Evolutionary conservation across 495 filamentous ascomycete species (phyloP).

Genomic region (Hyaloscypha bicolor): DNA sequence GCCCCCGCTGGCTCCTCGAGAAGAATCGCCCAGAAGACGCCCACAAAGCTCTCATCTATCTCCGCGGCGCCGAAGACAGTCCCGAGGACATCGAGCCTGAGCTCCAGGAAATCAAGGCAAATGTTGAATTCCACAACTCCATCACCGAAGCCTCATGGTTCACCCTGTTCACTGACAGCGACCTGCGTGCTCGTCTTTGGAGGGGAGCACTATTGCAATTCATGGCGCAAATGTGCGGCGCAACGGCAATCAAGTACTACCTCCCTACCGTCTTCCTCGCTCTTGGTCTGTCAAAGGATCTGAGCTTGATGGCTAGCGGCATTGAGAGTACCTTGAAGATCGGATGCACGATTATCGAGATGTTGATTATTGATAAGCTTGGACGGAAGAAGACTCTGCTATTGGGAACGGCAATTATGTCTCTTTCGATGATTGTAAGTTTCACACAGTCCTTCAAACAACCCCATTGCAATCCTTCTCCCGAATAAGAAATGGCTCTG

Average conservation of each 20-base stretch:
- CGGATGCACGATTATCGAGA: constrained; percentile 62
- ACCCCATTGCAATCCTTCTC: constrained; percentile 42
- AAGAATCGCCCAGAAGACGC: constrained; percentile 52
- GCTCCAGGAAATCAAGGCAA: constrained; percentile 72
- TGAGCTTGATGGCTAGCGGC: constrained; percentile 48
- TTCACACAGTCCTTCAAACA: too few species aligned
- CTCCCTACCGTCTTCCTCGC: constrained; percentile 56
- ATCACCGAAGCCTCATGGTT: constrained; percentile 70
- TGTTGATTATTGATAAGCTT: constrained; percentile 64
- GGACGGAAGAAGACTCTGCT: constrained; percentile 58
- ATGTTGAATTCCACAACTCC: constrained; percentile 21
- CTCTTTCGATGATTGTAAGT: constrained; percentile 47
- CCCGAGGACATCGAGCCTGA: constrained; percentile 69
- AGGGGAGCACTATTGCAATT: constrained; percentile 70
- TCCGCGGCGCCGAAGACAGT: constrained; percentile 59
- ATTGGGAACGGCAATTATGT: constrained; percentile 59
- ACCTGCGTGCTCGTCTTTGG: constrained; percentile 58
- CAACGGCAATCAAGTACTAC: constrained; percentile 39
- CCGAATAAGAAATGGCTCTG: too few species aligned
- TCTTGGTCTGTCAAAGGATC: constrained; percentile 67
- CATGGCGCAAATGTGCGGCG: constrained; percentile 60
- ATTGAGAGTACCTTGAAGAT: constrained; percentile 47
- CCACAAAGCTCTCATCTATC: constrained; percentile 49
- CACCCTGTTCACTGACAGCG: constrained; percentile 41
- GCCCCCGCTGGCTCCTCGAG: constrained; percentile 63